These are phyloP conservation scores for Dalechampia spathulata DNA, from an alignment of 441 rosid species.

Conservation along the genomic window DNA sequence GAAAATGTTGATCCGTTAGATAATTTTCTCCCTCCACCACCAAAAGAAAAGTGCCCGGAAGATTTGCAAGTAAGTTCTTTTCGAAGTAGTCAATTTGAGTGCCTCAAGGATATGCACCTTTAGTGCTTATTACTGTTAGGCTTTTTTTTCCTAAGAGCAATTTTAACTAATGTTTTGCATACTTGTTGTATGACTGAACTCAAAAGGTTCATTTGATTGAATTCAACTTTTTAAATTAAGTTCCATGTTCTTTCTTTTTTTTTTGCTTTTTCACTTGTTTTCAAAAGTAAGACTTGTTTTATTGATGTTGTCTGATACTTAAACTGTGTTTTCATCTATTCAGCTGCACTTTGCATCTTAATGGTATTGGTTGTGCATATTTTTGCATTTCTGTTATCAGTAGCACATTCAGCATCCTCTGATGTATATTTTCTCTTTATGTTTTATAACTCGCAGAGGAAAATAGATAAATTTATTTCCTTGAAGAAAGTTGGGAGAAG, in stretches of 20 bases:
- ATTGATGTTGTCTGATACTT: no score
- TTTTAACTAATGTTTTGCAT: background rate
- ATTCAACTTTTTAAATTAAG: no score
- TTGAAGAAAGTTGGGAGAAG: slow-evolving; percentile 82
- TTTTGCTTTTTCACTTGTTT: no score
- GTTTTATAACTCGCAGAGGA: slow-evolving; percentile 46
- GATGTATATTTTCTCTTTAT: background rate
- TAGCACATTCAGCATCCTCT: background rate
- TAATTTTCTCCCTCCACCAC: slow-evolving; percentile 64
- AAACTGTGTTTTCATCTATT: no score
- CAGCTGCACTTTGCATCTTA: background rate
- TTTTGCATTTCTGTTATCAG: background rate
- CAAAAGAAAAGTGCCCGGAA: slow-evolving; percentile 58
- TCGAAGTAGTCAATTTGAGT: background rate
- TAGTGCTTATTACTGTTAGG: background rate
- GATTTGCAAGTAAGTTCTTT: slow-evolving; percentile 68
- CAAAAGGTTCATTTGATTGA: no score
- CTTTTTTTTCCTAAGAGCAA: background rate
- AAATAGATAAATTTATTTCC: slow-evolving; percentile 67
- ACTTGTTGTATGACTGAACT: no score
- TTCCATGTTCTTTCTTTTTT: no score
- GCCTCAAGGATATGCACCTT: background rate
- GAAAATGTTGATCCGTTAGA: slow-evolving; percentile 51
- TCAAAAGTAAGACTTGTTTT: no score
- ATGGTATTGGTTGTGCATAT: background rate